phyloP scores from a whole-genome alignment of 2,329 filamentous ascomycete species.

The Curvularia verruculosa region DNA sequence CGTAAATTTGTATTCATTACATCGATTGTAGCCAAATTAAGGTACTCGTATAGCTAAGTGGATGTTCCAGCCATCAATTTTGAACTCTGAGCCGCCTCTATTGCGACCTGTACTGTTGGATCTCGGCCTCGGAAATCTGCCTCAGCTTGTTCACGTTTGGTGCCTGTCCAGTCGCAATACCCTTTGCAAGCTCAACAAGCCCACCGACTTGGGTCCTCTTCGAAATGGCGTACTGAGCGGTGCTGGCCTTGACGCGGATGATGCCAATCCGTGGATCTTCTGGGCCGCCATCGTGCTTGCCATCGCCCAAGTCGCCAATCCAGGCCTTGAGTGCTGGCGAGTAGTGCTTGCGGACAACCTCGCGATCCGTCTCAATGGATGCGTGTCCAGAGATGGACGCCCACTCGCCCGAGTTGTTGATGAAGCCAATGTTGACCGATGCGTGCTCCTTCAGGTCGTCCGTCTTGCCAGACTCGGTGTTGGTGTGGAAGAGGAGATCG shows the following conservation, averaged over 20 bases:
- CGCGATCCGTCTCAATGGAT: slow-evolving; percentile 71
- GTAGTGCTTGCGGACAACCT: slow-evolving; percentile 72
- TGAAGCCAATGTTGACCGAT: slow-evolving; percentile 81
- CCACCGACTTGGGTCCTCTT: slow-evolving; percentile 68
- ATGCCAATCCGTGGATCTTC: slow-evolving; percentile 82
- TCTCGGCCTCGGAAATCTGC: slow-evolving; percentile 65
- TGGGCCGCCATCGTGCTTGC: slow-evolving; percentile 79
- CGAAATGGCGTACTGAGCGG: slow-evolving; percentile 72
- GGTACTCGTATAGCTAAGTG: background rate
- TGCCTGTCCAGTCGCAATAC: slow-evolving; percentile 72
- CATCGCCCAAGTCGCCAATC: slow-evolving; percentile 81
- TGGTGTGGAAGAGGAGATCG: slow-evolving; percentile 89
- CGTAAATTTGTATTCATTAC: background rate
- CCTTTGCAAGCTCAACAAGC: slow-evolving; percentile 75
- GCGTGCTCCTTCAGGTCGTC: slow-evolving; percentile 75
- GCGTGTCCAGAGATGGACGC: slow-evolving; percentile 81
- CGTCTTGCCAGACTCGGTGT: slow-evolving; percentile 88
- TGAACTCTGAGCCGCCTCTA: slow-evolving; percentile 16
- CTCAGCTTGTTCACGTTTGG: slow-evolving; percentile 77
- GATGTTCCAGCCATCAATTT: background rate
- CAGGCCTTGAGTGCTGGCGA: slow-evolving; percentile 76
- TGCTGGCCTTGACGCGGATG: slow-evolving; percentile 75
- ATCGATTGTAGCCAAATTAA: background rate
- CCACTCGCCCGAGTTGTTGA: slow-evolving; percentile 80
- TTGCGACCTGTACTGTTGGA: slow-evolving; percentile 45